Evolutionary conservation across 176 grass and related monocot species (phyloP), one percentile per base, ranked within the genome.

Genomic region (Panicum miliaceum): DNA sequence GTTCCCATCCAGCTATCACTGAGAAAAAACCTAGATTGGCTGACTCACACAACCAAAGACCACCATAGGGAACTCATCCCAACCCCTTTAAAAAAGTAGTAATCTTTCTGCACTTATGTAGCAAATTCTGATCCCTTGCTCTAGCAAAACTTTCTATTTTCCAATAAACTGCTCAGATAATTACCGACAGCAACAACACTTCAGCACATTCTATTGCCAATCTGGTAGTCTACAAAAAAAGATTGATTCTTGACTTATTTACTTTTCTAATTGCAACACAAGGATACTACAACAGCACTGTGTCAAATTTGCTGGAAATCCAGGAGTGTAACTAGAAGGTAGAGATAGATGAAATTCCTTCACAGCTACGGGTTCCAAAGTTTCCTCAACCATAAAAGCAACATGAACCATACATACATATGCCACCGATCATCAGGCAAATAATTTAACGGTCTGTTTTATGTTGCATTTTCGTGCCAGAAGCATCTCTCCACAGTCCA

Each of bases 311-410:
- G 35, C 52, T 10, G 41, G 36, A 61, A 27, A 37, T 74, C 16
- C 57, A 45, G 64, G 5, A 68, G 12, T 15, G 20, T 43, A 69
- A 64, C 32, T 61, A 53, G 35, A 67, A 45, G 47, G 1, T 50
- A 45, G 47, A 75, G 50, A 22, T 4, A 4, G 18, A 52, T 52
- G 50, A 54, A 54, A 54, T 22, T 54, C 52, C 18, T 54, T 54
- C 3, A 48, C 43, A 46, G 8, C 43, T 12, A 80, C 34, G 22
- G 22, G 34, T 65, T 43, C 34, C 46, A 59, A 65, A 53, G 45
- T 78, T 79, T 35, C 80, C 74, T n/a, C 69, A 68, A 64, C 51
- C 43, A 40, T 53, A 36, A 53, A 16, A 73, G 9, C 4, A 41
- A 38, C 18, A 69, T 10, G 20, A 63, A 73, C 22, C 4, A 57